Conservation (phyloP, 202 grass and related monocot species). For the Zoysia matrella region DNA sequence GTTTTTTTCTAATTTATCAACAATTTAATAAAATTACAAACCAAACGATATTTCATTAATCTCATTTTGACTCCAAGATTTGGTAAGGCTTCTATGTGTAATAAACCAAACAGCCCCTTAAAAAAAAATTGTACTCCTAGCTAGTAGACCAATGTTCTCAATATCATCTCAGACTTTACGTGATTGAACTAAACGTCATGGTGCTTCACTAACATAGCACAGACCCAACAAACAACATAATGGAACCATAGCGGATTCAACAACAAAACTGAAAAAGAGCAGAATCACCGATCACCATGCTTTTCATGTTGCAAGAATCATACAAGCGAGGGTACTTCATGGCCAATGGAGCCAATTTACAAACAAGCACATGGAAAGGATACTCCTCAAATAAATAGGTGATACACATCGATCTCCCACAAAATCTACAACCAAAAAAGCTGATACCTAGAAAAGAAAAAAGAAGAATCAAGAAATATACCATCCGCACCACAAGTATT, state of each 20-base stretch:
- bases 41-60: no score
- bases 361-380: conserved; percentile 64
- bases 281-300: conserved; percentile 57
- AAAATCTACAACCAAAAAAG: background rate
- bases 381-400: conserved; percentile 56
- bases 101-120: no score
- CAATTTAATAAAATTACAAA: no score
- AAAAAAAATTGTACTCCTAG: conserved; percentile 18
- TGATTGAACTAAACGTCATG: background rate
- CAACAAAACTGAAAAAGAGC: conserved; percentile 30
- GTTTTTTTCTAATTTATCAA: no score
- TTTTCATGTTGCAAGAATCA: conserved; percentile 69
- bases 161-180: conserved; percentile 6
- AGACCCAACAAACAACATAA: background rate
- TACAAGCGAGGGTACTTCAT: conserved; percentile 61
- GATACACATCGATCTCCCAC: conserved; percentile 47
- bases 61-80: no score
- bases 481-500: conserved; percentile 58
- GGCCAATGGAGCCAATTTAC: conserved; percentile 71
- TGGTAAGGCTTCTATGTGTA: no score
- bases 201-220: background rate
- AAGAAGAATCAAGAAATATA: conserved; percentile 90
- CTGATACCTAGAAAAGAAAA: background rate
- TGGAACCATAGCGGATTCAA: background rate
- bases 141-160: background rate